Evolutionary conservation across 148 eudicot species (phyloP).

Genomic region (Rhododendron mucronatum): DNA sequence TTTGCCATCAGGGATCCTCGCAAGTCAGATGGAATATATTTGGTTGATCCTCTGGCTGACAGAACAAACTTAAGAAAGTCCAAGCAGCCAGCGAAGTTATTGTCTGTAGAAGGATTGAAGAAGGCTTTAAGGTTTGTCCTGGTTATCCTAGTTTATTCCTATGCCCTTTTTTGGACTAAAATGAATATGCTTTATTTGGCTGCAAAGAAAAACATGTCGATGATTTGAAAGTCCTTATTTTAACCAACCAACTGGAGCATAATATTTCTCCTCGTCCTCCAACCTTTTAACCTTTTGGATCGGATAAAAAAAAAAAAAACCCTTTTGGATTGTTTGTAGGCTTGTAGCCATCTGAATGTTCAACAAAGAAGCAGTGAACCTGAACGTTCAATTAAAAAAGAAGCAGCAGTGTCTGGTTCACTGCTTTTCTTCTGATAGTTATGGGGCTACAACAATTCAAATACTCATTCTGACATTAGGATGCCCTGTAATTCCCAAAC

Average conservation of each 20-base stretch:
- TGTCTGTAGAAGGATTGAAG: conserved; percentile 83
- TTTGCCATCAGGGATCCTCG: conserved; percentile 64
- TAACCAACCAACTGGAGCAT: not conserved
- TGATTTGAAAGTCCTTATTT: not conserved
- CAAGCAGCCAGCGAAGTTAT: conserved; percentile 46
- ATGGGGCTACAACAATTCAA: not conserved
- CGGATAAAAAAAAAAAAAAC: no score
- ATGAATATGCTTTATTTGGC: not conserved
- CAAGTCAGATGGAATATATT: conserved; percentile 64
- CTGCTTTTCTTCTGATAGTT: not conserved
- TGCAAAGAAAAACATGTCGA: not conserved
- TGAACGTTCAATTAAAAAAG: not conserved
- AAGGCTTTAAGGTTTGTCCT: conserved; percentile 68
- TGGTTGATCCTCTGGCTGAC: conserved; percentile 58
- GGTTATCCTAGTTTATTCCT: not conserved
- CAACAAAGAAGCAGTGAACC: not conserved
- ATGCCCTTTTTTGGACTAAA: not conserved
- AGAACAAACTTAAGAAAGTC: conserved; percentile 37
- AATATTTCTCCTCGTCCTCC: not conserved
- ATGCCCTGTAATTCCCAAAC: not conserved
- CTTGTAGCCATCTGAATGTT: not conserved
- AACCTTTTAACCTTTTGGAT: not conserved
- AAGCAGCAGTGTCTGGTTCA: not conserved
- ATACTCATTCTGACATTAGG: not conserved
- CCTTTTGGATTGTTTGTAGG: not conserved